phyloP scores from a whole-genome alignment of 2,329 filamentous ascomycete species.

The Colletotrichum lindemuthianum region DNA sequence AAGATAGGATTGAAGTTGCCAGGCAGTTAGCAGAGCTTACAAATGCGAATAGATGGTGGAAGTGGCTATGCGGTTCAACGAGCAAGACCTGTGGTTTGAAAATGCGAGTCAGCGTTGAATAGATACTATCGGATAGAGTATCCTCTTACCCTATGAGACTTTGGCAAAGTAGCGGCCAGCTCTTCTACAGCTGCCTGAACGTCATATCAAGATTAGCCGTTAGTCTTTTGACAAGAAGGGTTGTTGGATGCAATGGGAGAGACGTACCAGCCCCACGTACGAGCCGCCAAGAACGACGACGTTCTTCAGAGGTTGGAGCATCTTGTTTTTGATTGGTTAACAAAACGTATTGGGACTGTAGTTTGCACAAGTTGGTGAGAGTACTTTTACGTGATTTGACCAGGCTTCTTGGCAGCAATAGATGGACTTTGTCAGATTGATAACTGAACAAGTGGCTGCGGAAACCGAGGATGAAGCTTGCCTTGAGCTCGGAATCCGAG shows the following conservation, averaged over 20 bases:
- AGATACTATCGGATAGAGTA: not conserved
- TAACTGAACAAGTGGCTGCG: too few species aligned
- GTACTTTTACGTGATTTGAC: too few species aligned
- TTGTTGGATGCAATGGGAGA: slow-evolving; percentile 30
- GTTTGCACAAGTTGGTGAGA: too few species aligned
- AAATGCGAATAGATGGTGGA: slow-evolving; percentile 24
- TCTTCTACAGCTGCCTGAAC: slow-evolving; percentile 4
- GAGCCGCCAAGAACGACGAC: slow-evolving; percentile 56
- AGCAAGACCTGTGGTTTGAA: slow-evolving; percentile 6
- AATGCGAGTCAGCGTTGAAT: not conserved
- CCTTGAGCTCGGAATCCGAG: too few species aligned
- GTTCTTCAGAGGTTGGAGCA: slow-evolving; percentile 40
- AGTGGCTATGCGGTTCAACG: slow-evolving; percentile 27
- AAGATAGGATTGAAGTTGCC: not conserved
- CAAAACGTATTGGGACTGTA: not conserved
- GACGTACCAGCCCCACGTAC: slow-evolving; percentile 50
- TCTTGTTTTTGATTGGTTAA: slow-evolving; percentile 2
- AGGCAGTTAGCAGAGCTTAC: not conserved
- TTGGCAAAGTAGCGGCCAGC: slow-evolving; percentile 21
- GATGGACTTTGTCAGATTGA: too few species aligned
- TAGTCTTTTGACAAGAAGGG: not conserved
- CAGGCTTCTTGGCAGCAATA: too few species aligned
- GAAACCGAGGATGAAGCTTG: too few species aligned
- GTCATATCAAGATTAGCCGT: not conserved
- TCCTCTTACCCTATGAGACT: slow-evolving; percentile 13